These are phyloP conservation scores for Penicillium daleae DNA, from an alignment of 495 filamentous ascomycete species.

Conservation along the genomic window DNA sequence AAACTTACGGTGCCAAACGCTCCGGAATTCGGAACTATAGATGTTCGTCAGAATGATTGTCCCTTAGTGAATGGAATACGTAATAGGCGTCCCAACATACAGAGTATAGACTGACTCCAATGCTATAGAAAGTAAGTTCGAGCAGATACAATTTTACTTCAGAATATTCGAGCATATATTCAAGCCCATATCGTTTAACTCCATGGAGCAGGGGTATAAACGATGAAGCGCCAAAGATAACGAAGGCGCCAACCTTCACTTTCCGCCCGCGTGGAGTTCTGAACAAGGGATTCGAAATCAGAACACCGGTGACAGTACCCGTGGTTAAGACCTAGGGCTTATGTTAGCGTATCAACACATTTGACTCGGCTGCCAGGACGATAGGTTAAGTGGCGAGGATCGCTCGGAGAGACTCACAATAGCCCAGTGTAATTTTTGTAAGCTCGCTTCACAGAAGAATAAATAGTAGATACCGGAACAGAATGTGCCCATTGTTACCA, in stretches of 20 bases:
- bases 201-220: not conserved
- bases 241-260: not conserved
- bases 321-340: no score
- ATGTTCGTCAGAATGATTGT: constrained; percentile 7
- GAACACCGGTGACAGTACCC: not conserved
- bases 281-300: not conserved
- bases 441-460: not conserved
- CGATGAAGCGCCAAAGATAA: not conserved
- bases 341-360: no score
- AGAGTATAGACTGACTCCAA: not conserved
- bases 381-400: no score
- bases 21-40: not conserved
- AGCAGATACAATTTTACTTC: not conserved
- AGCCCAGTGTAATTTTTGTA: not conserved
- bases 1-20: not conserved
- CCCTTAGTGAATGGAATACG: no score
- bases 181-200: not conserved
- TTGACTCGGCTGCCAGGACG: no score
- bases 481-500: not conserved
- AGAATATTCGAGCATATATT: not conserved
- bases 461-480: not conserved
- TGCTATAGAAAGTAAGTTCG: not conserved
- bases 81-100: no score
- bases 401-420: no score
- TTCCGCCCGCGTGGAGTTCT: not conserved